Evolutionary conservation across 1,284 basidiomycete genomes (phyloP).

Genomic region (Lentinus polychrous): DNA sequence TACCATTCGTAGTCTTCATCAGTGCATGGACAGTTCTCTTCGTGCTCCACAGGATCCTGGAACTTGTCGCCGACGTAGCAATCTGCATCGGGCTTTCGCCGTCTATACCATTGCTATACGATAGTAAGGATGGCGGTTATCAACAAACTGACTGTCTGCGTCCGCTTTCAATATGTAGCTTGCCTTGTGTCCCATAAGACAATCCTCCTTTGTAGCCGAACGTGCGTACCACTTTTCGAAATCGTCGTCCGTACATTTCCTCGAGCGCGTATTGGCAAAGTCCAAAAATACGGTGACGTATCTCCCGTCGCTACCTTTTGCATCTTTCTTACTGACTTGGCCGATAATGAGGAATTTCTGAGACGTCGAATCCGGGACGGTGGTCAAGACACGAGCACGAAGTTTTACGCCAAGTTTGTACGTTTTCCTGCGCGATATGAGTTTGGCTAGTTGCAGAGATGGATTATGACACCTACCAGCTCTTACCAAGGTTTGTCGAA

Average conservation of each 20-base stretch:
- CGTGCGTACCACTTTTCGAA: slow-evolving; percentile 90
- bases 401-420: slow-evolving; percentile 69
- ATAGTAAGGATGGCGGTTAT: too few species aligned
- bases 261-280: slow-evolving; percentile 65
- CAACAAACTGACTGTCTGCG: too few species aligned
- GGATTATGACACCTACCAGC: slow-evolving; percentile 54
- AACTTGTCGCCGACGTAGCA: slow-evolving; percentile 95
- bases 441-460: not conserved
- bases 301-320: slow-evolving; percentile 46
- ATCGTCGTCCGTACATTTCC: slow-evolving; percentile 70
- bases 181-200: slow-evolving; percentile 94
- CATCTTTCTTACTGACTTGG: slow-evolving; percentile 62
- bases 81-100: slow-evolving; percentile 78
- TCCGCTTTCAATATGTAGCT: slow-evolving; percentile 12
- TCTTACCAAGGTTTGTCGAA: slow-evolving; percentile 79
- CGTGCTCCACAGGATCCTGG: slow-evolving; percentile 74
- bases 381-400: slow-evolving; percentile 73
- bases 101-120: slow-evolving; percentile 88
- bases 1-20: slow-evolving; percentile 94
- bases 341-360: slow-evolving; percentile 89
- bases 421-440: slow-evolving; percentile 46
- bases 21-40: slow-evolving; percentile 80
- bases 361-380: slow-evolving; percentile 87
- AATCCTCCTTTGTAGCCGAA: slow-evolving; percentile 53
- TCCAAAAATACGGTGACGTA: slow-evolving; percentile 81